Evolutionary conservation across 2,329 filamentous ascomycete genomes (phyloP).

Genomic region (Tolypocladium guangdongense): DNA sequence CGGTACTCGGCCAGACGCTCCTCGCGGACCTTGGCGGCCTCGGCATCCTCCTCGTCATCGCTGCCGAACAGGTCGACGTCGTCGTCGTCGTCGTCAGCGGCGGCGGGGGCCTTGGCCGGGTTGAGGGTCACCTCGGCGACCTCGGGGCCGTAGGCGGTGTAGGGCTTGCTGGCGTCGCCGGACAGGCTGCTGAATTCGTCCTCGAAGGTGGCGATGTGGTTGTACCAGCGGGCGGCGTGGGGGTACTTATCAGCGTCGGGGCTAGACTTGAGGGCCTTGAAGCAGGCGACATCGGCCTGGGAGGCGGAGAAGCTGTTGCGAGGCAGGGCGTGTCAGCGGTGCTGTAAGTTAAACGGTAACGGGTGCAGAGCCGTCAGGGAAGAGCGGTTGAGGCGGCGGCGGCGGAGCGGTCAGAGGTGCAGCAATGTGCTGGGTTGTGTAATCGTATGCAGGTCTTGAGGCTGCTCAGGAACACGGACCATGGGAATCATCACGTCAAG

Average conservation of each 20-base stretch:
- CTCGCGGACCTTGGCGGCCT: slow-evolving; percentile 74
- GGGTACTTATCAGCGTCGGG: slow-evolving; percentile 84
- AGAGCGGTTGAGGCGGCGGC: neutral
- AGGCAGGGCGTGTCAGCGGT: slow-evolving; percentile 1
- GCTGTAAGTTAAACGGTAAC: neutral
- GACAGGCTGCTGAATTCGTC: slow-evolving; percentile 83
- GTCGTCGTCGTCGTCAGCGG: slow-evolving; percentile 60
- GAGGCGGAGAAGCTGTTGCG: slow-evolving; percentile 49
- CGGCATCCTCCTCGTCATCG: slow-evolving; percentile 86
- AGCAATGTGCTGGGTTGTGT: neutral
- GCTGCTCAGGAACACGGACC: neutral
- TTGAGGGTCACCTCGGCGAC: slow-evolving; percentile 65
- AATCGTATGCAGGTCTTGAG: neutral
- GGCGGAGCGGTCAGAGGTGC: neutral
- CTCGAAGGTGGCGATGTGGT: slow-evolving; percentile 91
- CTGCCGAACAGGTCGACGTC: slow-evolving; percentile 90
- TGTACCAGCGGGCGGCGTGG: slow-evolving; percentile 95
- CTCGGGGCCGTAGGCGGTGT: slow-evolving; percentile 87
- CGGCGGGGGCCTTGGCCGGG: slow-evolving; percentile 71
- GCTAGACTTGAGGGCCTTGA: slow-evolving; percentile 71
- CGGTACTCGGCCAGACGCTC: slow-evolving; percentile 87
- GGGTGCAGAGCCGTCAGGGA: neutral
- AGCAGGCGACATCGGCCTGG: slow-evolving; percentile 92
- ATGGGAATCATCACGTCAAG: neutral
- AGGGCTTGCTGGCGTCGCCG: slow-evolving; percentile 81